Percentiles rank a stretch among this genome's conserved stretches.
Evolutionary conservation across 2,329 filamentous ascomycete genomes (phyloP).

Genomic region (Orbilia blumenaviensis): DNA sequence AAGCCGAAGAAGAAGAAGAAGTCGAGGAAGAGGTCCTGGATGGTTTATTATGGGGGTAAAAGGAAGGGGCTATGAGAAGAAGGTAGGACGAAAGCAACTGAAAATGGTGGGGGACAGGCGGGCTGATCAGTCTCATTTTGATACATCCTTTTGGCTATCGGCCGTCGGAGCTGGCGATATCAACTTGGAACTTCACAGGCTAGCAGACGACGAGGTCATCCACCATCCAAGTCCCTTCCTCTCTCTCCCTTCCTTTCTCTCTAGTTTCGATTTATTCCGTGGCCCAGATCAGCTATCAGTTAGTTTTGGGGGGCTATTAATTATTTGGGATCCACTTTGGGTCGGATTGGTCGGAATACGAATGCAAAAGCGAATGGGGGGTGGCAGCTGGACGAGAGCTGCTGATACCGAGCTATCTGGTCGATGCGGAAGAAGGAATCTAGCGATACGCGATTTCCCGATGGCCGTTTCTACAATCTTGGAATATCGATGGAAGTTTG

Average conservation of each 20-base stretch:
- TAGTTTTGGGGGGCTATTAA: background rate
- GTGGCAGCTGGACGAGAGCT: background rate
- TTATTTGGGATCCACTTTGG: conserved; percentile 9
- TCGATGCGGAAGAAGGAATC: background rate
- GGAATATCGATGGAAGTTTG: background rate
- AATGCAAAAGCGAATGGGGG: no score
- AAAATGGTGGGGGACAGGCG: conserved; percentile 34
- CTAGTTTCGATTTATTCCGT: no score
- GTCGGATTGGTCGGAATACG: background rate
- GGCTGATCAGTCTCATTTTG: conserved; percentile 53
- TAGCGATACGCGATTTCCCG: conserved; percentile 36
- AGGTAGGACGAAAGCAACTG: conserved; percentile 30
- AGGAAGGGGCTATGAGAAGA: conserved; percentile 33
- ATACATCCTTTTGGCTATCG: conserved; percentile 34
- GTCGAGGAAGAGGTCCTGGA: background rate
- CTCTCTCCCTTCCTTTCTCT: no score
- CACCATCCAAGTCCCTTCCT: background rate
- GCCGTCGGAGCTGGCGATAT: background rate
- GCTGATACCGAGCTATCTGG: conserved; percentile 9
- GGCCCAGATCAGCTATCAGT: no score
- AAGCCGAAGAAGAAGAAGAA: background rate
- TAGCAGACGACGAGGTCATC: background rate
- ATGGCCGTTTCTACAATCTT: background rate
- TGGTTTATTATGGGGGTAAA: conserved; percentile 29
- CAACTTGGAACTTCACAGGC: background rate